Conservation (phyloP, 2,329 filamentous ascomycete genomes). For the Biscogniauxia mediterranea region DNA sequence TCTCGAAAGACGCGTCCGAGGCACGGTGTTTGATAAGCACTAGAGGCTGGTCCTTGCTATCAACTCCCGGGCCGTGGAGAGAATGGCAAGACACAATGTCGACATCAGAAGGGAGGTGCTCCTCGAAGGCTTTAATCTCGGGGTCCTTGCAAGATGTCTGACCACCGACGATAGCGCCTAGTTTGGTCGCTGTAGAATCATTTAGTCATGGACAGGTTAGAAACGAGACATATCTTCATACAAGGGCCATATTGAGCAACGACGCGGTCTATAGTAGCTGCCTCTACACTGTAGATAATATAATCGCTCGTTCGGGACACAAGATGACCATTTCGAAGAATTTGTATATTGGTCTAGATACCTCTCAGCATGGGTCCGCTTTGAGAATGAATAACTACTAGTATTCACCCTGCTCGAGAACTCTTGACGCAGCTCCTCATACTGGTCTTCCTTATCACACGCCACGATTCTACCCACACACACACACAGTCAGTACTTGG, state of each 20-base stretch:
- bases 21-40: constrained; percentile 93
- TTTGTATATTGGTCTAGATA: constrained; percentile 77
- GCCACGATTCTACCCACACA: constrained; percentile 73
- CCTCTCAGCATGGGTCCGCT: constrained; percentile 47
- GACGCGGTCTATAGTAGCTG: constrained; percentile 82
- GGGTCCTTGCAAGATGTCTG: constrained; percentile 98
- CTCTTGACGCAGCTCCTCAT: constrained; percentile 74
- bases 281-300: constrained; percentile 98
- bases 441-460: constrained; percentile 90
- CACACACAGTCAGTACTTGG: constrained; percentile 21
- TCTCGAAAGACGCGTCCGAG: constrained; percentile 68
- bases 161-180: constrained; percentile 91
- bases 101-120: constrained; percentile 81
- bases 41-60: constrained; percentile 84
- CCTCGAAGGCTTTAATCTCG: constrained; percentile 90
- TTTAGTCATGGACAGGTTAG: constrained; percentile 13
- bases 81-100: constrained; percentile 96
- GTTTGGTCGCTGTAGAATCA: constrained; percentile 72
- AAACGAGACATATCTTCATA: constrained; percentile 49
- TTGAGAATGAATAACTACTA: constrained; percentile 33
- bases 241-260: constrained; percentile 89
- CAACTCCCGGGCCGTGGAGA: constrained; percentile 87
- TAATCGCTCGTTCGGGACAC: constrained; percentile 97
- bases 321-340: constrained; percentile 90
- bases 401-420: constrained; percentile 77